These are phyloP conservation scores for Nepenthes alata DNA, from an alignment of 179 eudicot species.

Conservation along the genomic window DNA sequence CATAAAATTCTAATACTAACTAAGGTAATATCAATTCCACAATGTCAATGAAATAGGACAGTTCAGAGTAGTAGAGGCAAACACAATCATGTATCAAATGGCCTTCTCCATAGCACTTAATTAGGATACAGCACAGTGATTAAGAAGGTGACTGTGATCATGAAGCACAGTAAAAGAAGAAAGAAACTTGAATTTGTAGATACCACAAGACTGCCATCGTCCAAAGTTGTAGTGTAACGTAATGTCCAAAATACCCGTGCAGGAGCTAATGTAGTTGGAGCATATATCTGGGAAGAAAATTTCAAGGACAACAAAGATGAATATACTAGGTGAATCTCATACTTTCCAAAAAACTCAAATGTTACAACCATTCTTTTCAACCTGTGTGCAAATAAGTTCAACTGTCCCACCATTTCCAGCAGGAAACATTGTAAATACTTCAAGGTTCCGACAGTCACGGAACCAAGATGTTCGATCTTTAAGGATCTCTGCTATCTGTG, in stretches of 20 bases:
- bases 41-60: no score
- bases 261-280: slow-evolving; percentile 89
- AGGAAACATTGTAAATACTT: slow-evolving; percentile 71
- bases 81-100: no score
- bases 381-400: slow-evolving; percentile 88
- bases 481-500: slow-evolving; percentile 80
- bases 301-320: background rate
- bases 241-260: slow-evolving; percentile 96
- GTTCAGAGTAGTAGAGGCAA: no score
- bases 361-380: slow-evolving; percentile 6
- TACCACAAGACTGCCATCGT: slow-evolving; percentile 94
- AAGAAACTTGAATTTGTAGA: slow-evolving; percentile 3
- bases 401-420: slow-evolving; percentile 86
- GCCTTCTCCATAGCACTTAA: background rate
- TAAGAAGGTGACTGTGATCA: background rate
- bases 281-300: slow-evolving; percentile 49
- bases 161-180: background rate
- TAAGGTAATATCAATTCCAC: no score
- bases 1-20: no score
- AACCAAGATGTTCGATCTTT: slow-evolving; percentile 95
- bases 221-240: slow-evolving; percentile 75
- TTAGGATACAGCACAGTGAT: background rate
- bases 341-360: background rate
- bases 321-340: background rate
- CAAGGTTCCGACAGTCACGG: slow-evolving; percentile 92